Conservation (phyloP, 148 eudicot species). For the Fagopyrum esculentum region DNA sequence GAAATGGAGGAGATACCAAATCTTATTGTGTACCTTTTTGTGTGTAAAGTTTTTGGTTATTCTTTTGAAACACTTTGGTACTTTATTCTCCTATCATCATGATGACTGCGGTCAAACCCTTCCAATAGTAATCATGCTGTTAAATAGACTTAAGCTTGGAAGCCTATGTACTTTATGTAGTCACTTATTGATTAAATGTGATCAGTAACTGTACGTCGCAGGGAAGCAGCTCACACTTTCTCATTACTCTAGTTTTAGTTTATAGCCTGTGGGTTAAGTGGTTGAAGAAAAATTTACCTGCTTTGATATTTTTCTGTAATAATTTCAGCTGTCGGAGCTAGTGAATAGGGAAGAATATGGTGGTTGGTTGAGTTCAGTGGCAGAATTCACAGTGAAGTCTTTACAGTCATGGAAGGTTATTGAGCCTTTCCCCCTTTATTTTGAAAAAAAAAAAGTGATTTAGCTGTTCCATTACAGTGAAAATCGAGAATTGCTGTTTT, state of each 20-base stretch:
- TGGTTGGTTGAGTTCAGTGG: slow-evolving; percentile 51
- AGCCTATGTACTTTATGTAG: not conserved
- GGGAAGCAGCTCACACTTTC: not conserved
- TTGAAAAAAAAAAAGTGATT: not conserved
- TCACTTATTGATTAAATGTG: not conserved
- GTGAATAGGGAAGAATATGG: slow-evolving; percentile 47
- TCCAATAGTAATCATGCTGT: not conserved
- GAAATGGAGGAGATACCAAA: not conserved
- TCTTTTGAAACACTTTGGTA: not conserved
- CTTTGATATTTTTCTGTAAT: not conserved
- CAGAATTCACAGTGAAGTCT: slow-evolving; percentile 61
- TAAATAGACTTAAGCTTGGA: not conserved
- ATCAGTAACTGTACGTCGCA: not conserved
- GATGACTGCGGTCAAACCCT: not conserved
- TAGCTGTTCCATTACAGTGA: not conserved
- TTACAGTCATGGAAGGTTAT: slow-evolving; percentile 66
- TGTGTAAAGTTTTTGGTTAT: not conserved
- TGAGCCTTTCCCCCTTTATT: not conserved
- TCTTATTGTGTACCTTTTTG: not conserved
- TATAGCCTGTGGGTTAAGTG: not conserved
- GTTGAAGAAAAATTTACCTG: not conserved
- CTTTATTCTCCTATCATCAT: not conserved
- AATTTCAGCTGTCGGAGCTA: slow-evolving; percentile 48
- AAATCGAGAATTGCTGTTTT: not conserved
- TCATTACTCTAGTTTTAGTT: not conserved